Conservation (phyloP, 441 rosid species). For the Corymbia citriodora region DNA sequence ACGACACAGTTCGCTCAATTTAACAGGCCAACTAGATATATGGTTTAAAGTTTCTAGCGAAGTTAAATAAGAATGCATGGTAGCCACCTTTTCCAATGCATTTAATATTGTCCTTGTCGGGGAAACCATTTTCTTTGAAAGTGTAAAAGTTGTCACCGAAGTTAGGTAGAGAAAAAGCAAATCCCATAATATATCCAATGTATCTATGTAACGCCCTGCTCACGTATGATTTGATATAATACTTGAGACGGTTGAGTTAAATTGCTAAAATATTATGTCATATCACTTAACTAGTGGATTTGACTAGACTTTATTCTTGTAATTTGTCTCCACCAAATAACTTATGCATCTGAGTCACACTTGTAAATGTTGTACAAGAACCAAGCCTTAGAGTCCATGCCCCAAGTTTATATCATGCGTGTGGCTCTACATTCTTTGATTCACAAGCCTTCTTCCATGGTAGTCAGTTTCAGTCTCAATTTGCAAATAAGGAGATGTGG, state of each 20-base stretch:
- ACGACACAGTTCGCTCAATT: too few relatives aligned
- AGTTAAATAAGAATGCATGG: too few relatives aligned
- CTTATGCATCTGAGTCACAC: not conserved
- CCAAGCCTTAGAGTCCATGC: not conserved
- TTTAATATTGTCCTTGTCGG: not conserved
- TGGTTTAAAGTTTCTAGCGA: too few relatives aligned
- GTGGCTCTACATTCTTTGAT: not conserved
- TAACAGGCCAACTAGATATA: too few relatives aligned
- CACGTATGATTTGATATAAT: not conserved
- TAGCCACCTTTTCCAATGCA: not conserved
- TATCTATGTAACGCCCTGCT: not conserved
- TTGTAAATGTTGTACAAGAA: not conserved
- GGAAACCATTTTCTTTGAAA: not conserved
- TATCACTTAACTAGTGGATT: not conserved
- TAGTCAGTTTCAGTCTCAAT: not conserved
- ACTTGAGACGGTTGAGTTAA: not conserved
- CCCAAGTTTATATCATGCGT: not conserved
- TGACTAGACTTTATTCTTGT: not conserved
- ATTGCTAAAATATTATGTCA: not conserved
- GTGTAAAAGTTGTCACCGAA: not conserved
- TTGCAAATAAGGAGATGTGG: not conserved
- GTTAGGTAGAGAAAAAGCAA: not conserved
- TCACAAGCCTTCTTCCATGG: not conserved
- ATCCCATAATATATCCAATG: not conserved
- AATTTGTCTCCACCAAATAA: not conserved